These are phyloP conservation scores for Protomyces gravidus DNA, from an alignment of 1,139 yeast species.

Conservation along the genomic window DNA sequence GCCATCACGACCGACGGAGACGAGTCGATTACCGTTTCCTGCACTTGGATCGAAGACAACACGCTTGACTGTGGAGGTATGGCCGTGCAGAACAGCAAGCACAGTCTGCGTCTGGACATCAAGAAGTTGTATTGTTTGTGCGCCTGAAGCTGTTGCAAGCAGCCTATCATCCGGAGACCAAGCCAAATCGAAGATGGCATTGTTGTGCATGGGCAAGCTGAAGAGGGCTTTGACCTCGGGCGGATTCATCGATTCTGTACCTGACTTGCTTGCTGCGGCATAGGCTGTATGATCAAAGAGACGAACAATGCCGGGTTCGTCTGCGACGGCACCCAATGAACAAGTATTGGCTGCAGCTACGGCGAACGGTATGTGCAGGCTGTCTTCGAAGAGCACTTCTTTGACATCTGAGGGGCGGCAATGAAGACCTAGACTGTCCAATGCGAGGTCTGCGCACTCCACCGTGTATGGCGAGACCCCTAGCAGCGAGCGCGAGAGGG, in stretches of 20 bases:
- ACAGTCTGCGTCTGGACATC: slow-evolving; percentile 24
- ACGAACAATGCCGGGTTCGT: slow-evolving; percentile 24
- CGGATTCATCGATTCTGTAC: not conserved
- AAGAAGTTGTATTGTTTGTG: slow-evolving; percentile 11
- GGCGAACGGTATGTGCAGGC: slow-evolving; percentile 22
- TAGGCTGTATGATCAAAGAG: slow-evolving; percentile 11
- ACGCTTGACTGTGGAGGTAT: slow-evolving; percentile 21
- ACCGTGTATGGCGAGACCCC: not conserved
- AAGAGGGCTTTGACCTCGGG: slow-evolving; percentile 2
- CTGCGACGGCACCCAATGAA: slow-evolving; percentile 24
- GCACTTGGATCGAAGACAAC: slow-evolving; percentile 13
- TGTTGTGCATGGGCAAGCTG: slow-evolving; percentile 16
- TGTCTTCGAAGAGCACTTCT: not conserved
- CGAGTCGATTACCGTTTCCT: slow-evolving; percentile 2
- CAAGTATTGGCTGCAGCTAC: slow-evolving; percentile 23
- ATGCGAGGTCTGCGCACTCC: not conserved
- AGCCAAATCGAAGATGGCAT: slow-evolving; percentile 26
- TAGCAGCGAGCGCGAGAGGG: not conserved
- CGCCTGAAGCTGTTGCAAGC: slow-evolving; percentile 29
- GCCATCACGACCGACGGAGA: slow-evolving; percentile 29
- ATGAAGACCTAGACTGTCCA: not conserved
- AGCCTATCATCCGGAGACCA: slow-evolving; percentile 27
- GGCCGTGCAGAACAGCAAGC: slow-evolving; percentile 7
- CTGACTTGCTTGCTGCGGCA: not conserved
- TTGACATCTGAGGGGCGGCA: not conserved